Conservation (phyloP, 2,329 filamentous ascomycete species). For the Teratosphaeria gauchensis region DNA sequence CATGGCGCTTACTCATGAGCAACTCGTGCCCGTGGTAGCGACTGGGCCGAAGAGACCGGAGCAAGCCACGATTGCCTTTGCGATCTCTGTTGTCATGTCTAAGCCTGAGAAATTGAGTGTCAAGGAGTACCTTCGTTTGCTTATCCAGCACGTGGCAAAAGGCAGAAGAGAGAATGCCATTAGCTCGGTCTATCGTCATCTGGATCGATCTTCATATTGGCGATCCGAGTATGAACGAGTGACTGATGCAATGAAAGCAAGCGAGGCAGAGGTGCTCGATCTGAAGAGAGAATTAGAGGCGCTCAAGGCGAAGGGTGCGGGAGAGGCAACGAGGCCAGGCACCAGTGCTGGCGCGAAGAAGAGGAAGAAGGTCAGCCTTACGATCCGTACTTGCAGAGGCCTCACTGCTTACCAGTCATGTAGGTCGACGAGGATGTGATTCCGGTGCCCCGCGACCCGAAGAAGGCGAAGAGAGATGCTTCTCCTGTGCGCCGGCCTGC, state of each 20-base stretch:
- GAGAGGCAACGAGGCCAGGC: constrained; percentile 5
- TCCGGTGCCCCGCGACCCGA: constrained; percentile 14
- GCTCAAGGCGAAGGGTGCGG: constrained; percentile 10
- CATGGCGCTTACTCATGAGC: background rate
- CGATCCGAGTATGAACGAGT: constrained; percentile 17
- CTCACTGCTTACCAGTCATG: background rate
- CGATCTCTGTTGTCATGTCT: constrained; percentile 23
- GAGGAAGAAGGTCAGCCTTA: constrained; percentile 15
- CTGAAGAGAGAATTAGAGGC: constrained; percentile 14
- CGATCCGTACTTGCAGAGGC: background rate
- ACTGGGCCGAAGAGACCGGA: constrained; percentile 5
- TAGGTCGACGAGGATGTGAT: constrained; percentile 14
- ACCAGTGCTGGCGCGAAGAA: constrained; percentile 10
- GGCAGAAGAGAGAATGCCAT: constrained; percentile 15
- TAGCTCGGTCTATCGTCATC: constrained; percentile 21
- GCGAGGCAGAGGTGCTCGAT: constrained; percentile 13
- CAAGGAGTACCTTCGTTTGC: constrained; percentile 21
- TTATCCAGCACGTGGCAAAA: constrained; percentile 27
- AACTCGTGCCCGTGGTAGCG: background rate
- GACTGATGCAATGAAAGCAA: constrained; percentile 7
- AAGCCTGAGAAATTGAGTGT: constrained; percentile 28
- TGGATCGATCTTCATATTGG: constrained; percentile 35
- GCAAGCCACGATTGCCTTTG: constrained; percentile 14
- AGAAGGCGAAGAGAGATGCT: constrained; percentile 13
- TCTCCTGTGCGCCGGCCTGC: constrained; percentile 6